phyloP scores from a whole-genome alignment of 2,329 filamentous ascomycete genomes.

The Thielaviopsis musarum region DNA sequence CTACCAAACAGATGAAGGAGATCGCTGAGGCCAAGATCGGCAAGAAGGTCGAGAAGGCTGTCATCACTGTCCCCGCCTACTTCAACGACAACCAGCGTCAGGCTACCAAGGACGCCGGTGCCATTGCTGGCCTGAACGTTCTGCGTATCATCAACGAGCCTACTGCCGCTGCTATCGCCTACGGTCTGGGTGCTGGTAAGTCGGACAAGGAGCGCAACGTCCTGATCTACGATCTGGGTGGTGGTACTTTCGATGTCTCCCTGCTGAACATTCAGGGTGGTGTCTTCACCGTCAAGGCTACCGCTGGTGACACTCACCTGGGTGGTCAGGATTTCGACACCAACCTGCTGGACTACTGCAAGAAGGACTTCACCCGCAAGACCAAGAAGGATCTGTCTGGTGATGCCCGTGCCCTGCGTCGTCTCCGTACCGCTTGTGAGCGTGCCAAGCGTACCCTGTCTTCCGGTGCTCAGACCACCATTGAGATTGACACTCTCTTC shows the following conservation, averaged over 20 bases:
- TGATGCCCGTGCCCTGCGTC: conserved; percentile 82
- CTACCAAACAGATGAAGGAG: conserved; percentile 51
- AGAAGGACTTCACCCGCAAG: conserved; percentile 83
- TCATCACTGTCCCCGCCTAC: conserved; percentile 91
- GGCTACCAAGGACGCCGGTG: conserved; percentile 88
- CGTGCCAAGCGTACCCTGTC: conserved; percentile 98
- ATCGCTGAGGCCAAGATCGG: conserved; percentile 63
- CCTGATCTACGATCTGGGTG: conserved; percentile 85
- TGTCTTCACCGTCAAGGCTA: conserved; percentile 87
- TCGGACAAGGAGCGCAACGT: conserved; percentile 52
- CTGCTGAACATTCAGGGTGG: conserved; percentile 82
- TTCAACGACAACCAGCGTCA: conserved; percentile 98
- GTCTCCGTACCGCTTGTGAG: conserved; percentile 95
- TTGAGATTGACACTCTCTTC: conserved; percentile 97
- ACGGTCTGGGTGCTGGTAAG: conserved; percentile 55
- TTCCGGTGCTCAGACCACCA: conserved; percentile 90
- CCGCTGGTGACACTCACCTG: conserved; percentile 90
- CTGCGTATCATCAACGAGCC: conserved; percentile 95
- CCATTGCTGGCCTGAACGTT: conserved; percentile 83
- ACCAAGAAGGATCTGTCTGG: conserved; percentile 61
- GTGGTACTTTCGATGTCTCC: conserved; percentile 89
- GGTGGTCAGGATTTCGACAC: conserved; percentile 94
- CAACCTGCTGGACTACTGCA: conserved; percentile 72
- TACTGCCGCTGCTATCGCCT: conserved; percentile 86
- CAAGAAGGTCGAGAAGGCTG: conserved; percentile 71